Evolutionary conservation across 2,329 filamentous ascomycete species (phyloP).

Genomic region (Simplicillium sp.): DNA sequence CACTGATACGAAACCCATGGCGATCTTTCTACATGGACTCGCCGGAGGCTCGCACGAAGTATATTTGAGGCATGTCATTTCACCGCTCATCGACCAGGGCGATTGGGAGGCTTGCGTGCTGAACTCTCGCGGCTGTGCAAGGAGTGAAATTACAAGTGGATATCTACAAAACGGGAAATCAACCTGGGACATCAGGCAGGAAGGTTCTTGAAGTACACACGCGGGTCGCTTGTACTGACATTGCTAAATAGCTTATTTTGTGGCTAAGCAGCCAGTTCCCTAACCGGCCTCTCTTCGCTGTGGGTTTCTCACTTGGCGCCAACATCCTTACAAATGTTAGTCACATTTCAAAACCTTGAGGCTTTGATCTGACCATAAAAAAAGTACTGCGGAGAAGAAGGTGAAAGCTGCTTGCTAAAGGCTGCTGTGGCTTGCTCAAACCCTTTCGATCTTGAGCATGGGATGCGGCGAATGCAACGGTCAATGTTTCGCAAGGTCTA

Average conservation of each 20-base stretch:
- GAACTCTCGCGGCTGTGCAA: neutral
- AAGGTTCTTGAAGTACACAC: neutral
- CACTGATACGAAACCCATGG: neutral
- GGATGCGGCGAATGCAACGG: too few species aligned
- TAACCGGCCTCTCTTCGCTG: neutral
- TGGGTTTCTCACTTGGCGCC: neutral
- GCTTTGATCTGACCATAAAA: neutral
- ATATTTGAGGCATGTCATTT: neutral
- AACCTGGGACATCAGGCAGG: neutral
- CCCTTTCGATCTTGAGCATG: neutral
- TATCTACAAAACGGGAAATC: neutral
- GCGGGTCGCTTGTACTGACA: neutral
- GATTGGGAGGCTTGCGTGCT: neutral
- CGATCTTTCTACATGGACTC: neutral
- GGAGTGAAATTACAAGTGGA: neutral
- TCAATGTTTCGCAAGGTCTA: too few species aligned
- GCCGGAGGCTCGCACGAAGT: neutral
- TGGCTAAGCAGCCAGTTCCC: neutral
- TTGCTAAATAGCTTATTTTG: neutral
- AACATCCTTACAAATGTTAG: neutral
- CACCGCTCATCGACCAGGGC: neutral
- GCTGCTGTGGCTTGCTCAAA: neutral
- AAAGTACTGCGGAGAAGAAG: neutral
- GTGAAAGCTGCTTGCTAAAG: neutral
- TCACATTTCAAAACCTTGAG: neutral